A percentile compares a stretch with the other conserved stretches of the same genome.
Conservation (phyloP, 2,329 filamentous ascomycete genomes). For the Ceratocystis papillata region DNA sequence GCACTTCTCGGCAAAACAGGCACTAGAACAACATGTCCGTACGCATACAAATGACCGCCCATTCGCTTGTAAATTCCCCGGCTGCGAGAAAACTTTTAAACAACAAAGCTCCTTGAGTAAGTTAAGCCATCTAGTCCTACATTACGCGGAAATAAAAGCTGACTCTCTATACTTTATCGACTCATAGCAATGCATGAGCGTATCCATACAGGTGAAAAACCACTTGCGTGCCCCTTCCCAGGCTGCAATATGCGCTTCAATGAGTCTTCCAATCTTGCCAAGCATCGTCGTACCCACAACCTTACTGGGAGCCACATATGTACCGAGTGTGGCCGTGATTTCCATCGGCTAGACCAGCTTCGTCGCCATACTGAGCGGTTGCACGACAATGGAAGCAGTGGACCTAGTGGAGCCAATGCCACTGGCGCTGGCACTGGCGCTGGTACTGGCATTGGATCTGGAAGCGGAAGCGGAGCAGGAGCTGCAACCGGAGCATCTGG, state of each 20-base stretch:
- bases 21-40: slow-evolving; percentile 55
- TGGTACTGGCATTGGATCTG: slow-evolving; percentile 4
- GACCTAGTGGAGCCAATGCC: not conserved
- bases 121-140: slow-evolving; percentile 26
- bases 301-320: slow-evolving; percentile 44
- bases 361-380: slow-evolving; percentile 38
- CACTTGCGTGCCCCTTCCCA: slow-evolving; percentile 43
- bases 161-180: slow-evolving; percentile 16
- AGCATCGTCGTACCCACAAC: slow-evolving; percentile 53
- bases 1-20: slow-evolving; percentile 55
- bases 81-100: slow-evolving; percentile 50
- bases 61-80: slow-evolving; percentile 42
- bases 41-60: slow-evolving; percentile 57
- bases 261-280: slow-evolving; percentile 56
- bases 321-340: slow-evolving; percentile 44
- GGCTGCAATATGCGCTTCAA: slow-evolving; percentile 48
- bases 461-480: slow-evolving; percentile 10
- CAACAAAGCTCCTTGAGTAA: slow-evolving; percentile 57
- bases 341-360: slow-evolving; percentile 50
- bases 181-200: slow-evolving; percentile 53
- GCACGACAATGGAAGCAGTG: slow-evolving; percentile 27
- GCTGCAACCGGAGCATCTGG: not conserved
- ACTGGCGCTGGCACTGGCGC: not conserved
- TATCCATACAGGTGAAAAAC: slow-evolving; percentile 55
- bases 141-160: not conserved